Evolutionary conservation across 768 basidiomycete genomes (phyloP).

Genomic region (Strobilomyces confusus): DNA sequence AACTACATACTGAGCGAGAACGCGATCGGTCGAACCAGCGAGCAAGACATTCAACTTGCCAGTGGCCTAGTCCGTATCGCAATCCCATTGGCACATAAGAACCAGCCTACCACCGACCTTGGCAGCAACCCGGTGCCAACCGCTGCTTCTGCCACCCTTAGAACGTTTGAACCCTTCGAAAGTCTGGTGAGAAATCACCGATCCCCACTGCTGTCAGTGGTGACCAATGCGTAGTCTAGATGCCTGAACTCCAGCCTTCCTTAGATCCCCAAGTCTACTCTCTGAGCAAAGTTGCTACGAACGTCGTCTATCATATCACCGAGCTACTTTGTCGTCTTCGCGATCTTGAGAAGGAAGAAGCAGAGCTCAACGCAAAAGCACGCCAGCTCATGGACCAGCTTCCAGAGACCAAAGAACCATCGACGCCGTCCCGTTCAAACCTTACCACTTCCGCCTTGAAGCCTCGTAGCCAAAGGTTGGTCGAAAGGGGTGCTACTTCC

Average conservation of each 20-base stretch:
- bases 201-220: background rate
- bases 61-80: constrained; percentile 8
- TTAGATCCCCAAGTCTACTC: background rate
- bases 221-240: background rate
- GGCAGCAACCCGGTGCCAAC: background rate
- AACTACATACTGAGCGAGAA: background rate
- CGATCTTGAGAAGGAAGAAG: constrained; percentile 22
- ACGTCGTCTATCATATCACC: constrained; percentile 13
- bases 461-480: background rate
- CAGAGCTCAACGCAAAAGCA: constrained; percentile 15
- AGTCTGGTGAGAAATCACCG: background rate
- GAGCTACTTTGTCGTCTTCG: constrained; percentile 18
- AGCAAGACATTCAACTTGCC: background rate
- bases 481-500: background rate
- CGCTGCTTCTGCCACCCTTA: too few species aligned
- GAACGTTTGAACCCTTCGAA: too few species aligned
- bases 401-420: background rate
- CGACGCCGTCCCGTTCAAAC: background rate
- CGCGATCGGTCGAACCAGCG: background rate
- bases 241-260: constrained; percentile 6
- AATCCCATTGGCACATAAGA: constrained; percentile 6
- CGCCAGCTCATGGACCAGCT: constrained; percentile 8
- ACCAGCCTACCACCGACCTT: background rate
- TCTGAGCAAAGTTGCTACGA: constrained; percentile 13
- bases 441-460: constrained; percentile 2